Base-by-base conservation (phyloP, 805 yeast species). In the Teunomyces funiuensis region DNA sequence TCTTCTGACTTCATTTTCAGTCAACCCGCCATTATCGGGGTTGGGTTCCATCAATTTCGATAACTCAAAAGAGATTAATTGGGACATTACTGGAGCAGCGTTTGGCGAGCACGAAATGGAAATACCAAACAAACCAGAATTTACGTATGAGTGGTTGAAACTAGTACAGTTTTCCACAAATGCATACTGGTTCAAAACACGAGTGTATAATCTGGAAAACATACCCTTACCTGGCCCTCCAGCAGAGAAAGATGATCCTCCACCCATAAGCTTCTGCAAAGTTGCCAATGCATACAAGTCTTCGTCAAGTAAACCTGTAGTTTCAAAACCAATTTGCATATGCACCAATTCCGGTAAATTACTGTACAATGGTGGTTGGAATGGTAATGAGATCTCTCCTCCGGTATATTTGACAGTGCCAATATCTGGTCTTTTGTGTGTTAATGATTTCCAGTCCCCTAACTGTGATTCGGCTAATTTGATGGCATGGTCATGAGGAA, bases 181-280 rank as follows among this genome's bases (percentile, higher is more conserved):
- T 28, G 95, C 95, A 59, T 85, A 87, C 60, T 85, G 93, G 65
- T 91, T 91, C 58, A 93, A 73, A 2, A 93, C 96, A 52, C 89
- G 80, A 0, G 96, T 88, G 69, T 89, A 93, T 17, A 95, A 77
- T 44, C 98, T 76, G 3, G 97, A 88, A 61, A 89, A 93, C 98
- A 93, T 90, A 3, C 99, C 99, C 64, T 93, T 93, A 40, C 99
- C 99, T 13, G 99, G 99, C 0, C 99, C 99, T 50, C 99, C 99
- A 7, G 99, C 98, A 14, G 95, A 83, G 58, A 93, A 93, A 1
- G 98, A 89, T 4, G 97, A 95, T 43, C 98, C 99, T 27, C 98
- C 97, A 31, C 99, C 99, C 10, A 93, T 69, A 16, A 91, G 71
- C 45, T 90, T 88, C 60, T 93, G 98, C 43, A 93, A 71, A 1